Base-by-base conservation (phyloP, 176 grass and related monocot species). In the Dactylis glomerata region DNA sequence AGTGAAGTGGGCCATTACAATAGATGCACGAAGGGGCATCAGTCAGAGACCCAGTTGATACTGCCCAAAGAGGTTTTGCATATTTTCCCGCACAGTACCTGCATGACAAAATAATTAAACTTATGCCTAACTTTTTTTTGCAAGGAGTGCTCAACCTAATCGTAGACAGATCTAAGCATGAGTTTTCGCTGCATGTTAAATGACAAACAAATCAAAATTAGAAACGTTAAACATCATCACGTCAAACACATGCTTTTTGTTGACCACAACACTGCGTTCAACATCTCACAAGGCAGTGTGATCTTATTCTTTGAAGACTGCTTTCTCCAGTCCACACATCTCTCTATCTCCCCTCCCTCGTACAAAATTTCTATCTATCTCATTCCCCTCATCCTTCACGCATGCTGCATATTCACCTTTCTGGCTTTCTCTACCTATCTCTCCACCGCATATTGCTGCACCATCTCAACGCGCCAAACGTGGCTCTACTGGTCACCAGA, bases 51-150 rank as follows among this genome's bases (percentile, higher is more conserved):
- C 93, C 93, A 75, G 83, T 71, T 62, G 83, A 95, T 73, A 86
- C 68, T 20, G 91, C 85, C 93, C 96, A 95, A 16, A 98, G 84
- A 82, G 96, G 93, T 87, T 92, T 90, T 26, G 87, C 93, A 51
- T 77, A 87, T 82, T 61, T 19, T 74, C 73, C 88, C 82, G 77
- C 68, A 81, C 87, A 95, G 68, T 95, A 98, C 81, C 93, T 98
- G 77, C 38, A 61, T 77, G 85, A 80, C 59, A 81, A 65, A 27
- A 22, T 17, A 77, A 72, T n/a, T 40, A 32, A 87, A 80, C 45
- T 8, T 23, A 23, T 44, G 38, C 11, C 22, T 71, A 44, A 6
- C 10, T 3, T 30, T 41, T 19, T 42, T 26, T 71, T 42, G n/a
- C 67, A 42, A 44, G 33, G 68, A 70, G n/a, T 44, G n/a, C 5